These are phyloP conservation scores for Cornus florida DNA, from an alignment of 148 eudicot genomes.

Conservation along the genomic window DNA sequence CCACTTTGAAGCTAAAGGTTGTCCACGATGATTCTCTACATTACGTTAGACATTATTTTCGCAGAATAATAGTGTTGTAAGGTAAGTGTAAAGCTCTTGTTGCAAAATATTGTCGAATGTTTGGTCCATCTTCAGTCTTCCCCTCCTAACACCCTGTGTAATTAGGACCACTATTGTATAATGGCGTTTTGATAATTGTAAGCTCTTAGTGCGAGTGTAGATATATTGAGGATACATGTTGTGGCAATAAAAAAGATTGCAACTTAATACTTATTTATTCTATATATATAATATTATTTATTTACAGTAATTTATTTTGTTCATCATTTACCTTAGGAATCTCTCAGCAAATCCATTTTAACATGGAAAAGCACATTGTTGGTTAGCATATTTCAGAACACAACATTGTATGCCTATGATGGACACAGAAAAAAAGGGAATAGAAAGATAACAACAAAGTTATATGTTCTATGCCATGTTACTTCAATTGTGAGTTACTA, in stretches of 20 bases:
- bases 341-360: not conserved
- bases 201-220: too few relatives aligned
- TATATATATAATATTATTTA: too few relatives aligned
- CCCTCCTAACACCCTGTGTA: too few relatives aligned
- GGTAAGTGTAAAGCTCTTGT: too few relatives aligned
- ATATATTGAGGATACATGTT: too few relatives aligned
- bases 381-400: not conserved
- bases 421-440: not conserved
- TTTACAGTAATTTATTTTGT: not conserved
- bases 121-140: too few relatives aligned
- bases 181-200: too few relatives aligned
- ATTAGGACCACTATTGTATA: too few relatives aligned
- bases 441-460: too few relatives aligned
- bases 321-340: not conserved
- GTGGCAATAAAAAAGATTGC: not conserved
- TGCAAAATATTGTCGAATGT: too few relatives aligned
- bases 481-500: not conserved
- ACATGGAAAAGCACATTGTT: not conserved
- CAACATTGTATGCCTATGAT: not conserved
- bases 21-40: slow-evolving; percentile 23
- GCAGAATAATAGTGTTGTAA: not conserved
- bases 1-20: slow-evolving; percentile 60
- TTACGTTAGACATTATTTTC: not conserved
- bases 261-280: too few relatives aligned
- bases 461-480: not conserved